A percentile compares a stretch with the other conserved stretches of the same genome.
Evolutionary conservation across 2,329 filamentous ascomycete species (phyloP).

Genomic region (Aspergillus pseudoviridinutans): DNA sequence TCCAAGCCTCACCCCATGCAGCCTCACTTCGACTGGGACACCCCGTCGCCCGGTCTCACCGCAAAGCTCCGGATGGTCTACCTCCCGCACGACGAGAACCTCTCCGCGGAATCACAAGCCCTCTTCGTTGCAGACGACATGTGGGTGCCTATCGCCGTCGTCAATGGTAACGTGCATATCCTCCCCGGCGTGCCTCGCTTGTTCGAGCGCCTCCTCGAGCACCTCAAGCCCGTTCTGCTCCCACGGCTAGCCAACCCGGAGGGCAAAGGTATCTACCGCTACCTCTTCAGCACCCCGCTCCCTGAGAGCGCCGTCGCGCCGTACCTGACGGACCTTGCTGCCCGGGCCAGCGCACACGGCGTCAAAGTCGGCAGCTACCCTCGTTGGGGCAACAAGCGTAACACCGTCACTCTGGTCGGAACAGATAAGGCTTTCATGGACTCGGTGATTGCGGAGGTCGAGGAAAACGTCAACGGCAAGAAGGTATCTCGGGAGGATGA

Average conservation of each 20-base stretch:
- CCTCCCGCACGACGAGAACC: conserved; percentile 68
- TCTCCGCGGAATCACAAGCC: conserved; percentile 66
- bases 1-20: conserved; percentile 70
- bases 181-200: conserved; percentile 83
- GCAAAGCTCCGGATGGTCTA: conserved; percentile 90
- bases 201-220: conserved; percentile 74
- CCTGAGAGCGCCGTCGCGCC: conserved; percentile 80
- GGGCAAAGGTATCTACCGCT: conserved; percentile 72
- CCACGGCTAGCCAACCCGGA: conserved; percentile 74
- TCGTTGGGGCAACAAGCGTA: conserved; percentile 79
- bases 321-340: conserved; percentile 76
- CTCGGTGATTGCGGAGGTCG: conserved; percentile 71
- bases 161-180: conserved; percentile 92
- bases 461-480: conserved; percentile 69
- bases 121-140: conserved; percentile 75
- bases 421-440: conserved; percentile 75
- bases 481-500: conserved; percentile 69
- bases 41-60: conserved; percentile 68
- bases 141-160: conserved; percentile 86
- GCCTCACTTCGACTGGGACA: conserved; percentile 78
- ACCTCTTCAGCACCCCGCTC: conserved; percentile 82
- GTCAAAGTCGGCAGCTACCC: conserved; percentile 97
- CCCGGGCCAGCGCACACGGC: conserved; percentile 66
- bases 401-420: conserved; percentile 84
- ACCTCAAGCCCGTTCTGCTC: conserved; percentile 66